These are phyloP conservation scores for Bromus sterilis DNA, from an alignment of 176 grass and related monocot genomes.

Conservation along the genomic window DNA sequence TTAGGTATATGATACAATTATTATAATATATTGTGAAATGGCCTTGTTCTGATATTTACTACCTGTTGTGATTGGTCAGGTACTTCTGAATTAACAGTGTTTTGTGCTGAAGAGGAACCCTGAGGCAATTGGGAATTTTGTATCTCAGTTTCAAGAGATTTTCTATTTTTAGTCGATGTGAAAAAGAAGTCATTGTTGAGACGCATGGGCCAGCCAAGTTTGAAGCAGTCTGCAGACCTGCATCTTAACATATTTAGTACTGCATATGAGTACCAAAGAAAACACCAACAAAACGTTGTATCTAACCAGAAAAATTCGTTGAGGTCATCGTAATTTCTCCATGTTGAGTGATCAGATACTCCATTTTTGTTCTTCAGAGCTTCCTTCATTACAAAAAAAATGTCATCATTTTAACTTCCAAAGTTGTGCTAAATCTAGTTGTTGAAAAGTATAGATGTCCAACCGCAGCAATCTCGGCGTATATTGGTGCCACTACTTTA, in stretches of 20 bases:
- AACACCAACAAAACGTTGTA: slow-evolving; percentile 18
- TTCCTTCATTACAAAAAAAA: slow-evolving; percentile 64
- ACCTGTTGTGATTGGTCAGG: slow-evolving; percentile 28
- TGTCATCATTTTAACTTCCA: slow-evolving; percentile 16
- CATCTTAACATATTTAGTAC: slow-evolving; percentile 9
- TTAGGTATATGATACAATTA: background rate
- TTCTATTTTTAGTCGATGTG: slow-evolving; percentile 27
- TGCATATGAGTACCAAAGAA: background rate
- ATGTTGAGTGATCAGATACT: slow-evolving; percentile 80
- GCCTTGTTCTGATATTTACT: background rate
- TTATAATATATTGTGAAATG: background rate
- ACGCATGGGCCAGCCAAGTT: slow-evolving; percentile 96
- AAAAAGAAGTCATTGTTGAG: slow-evolving; percentile 74
- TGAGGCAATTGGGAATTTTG: slow-evolving; percentile 15
- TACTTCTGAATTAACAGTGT: background rate
- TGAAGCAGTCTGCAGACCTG: slow-evolving; percentile 93
- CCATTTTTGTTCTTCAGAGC: slow-evolving; percentile 82
- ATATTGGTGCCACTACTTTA: slow-evolving; percentile 80
- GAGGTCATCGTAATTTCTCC: slow-evolving; percentile 98
- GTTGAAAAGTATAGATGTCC: slow-evolving; percentile 17
- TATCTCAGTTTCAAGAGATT: slow-evolving; percentile 23
- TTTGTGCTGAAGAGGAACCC: slow-evolving; percentile 26
- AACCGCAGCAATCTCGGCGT: slow-evolving; percentile 64
- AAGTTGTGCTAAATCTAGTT: slow-evolving; percentile 20
- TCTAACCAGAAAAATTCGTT: slow-evolving; percentile 97